phyloP scores from a whole-genome alignment of 2,329 filamentous ascomycete genomes.

The Lecanicillium sp. region DNA sequence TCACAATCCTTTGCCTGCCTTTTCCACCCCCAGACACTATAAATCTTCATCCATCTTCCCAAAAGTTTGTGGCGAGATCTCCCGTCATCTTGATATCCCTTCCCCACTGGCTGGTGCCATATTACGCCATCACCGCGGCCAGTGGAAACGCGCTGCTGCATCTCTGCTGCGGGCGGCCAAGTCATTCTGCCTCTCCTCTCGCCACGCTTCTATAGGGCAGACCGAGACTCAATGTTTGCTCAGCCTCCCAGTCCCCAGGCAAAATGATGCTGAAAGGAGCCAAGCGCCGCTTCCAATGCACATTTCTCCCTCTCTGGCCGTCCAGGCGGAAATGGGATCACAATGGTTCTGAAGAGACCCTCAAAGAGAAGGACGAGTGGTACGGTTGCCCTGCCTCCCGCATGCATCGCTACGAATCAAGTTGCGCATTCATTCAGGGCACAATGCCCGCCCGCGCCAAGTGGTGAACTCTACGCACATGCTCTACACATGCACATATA shows the following conservation, averaged over 20 bases:
- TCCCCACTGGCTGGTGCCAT: not conserved
- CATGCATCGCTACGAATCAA: too few species aligned
- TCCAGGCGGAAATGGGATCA: slow-evolving; percentile 20
- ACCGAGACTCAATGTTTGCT: too few species aligned
- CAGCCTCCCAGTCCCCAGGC: too few species aligned
- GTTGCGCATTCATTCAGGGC: too few species aligned
- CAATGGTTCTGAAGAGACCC: slow-evolving; percentile 12
- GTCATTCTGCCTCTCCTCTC: too few species aligned
- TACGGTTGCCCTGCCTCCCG: slow-evolving; percentile 15
- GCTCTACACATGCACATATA: too few species aligned
- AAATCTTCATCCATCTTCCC: not conserved
- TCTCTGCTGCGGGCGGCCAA: not conserved
- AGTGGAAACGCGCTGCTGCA: too few species aligned
- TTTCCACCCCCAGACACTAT: not conserved
- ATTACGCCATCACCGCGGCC: too few species aligned
- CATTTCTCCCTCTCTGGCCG: slow-evolving; percentile 23
- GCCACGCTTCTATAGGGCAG: too few species aligned
- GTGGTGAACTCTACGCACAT: too few species aligned
- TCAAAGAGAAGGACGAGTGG: slow-evolving; percentile 17
- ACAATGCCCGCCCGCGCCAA: too few species aligned
- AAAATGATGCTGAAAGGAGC: slow-evolving; percentile 31
- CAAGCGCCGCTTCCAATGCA: slow-evolving; percentile 26
- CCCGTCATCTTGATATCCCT: not conserved
- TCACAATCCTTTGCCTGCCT: not conserved
- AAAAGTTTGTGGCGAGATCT: not conserved